A percentile compares a stretch with the other conserved stretches of the same genome.
These are phyloP conservation scores for Spergularia azorica DNA, from an alignment of 179 eudicot genomes.

Conservation along the genomic window DNA sequence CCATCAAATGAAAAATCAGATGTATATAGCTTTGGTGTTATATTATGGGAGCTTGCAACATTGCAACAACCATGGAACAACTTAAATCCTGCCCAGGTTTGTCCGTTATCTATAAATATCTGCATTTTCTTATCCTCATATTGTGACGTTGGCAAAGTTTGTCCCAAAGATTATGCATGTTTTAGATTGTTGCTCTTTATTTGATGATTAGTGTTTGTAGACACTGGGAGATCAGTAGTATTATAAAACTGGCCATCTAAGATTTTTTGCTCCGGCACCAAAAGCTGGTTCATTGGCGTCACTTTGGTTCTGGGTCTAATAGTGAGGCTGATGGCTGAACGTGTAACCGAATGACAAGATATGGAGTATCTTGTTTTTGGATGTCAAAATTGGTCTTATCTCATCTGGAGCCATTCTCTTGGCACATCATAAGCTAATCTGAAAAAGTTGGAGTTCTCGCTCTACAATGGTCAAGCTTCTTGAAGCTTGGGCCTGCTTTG, in stretches of 20 bases:
- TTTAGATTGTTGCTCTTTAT: neutral
- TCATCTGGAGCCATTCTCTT: neutral
- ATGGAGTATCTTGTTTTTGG: constrained; percentile 2
- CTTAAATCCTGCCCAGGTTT: constrained; percentile 91
- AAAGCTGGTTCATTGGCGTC: neutral
- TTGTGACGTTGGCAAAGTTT: neutral
- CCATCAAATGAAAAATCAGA: constrained; percentile 98
- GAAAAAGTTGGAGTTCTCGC: neutral
- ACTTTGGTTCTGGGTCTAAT: neutral
- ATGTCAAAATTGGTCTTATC: neutral
- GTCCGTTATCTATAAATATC: constrained; percentile 21
- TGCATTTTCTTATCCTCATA: constrained; percentile 6
- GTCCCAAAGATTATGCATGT: neutral
- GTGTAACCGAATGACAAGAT: neutral
- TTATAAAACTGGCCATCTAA: neutral
- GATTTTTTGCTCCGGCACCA: neutral
- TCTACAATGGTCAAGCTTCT: neutral
- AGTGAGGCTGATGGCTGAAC: neutral
- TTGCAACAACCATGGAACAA: constrained; percentile 90
- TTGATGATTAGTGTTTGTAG: neutral
- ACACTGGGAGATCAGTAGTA: neutral
- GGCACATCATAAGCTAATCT: neutral
- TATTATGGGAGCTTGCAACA: constrained; percentile 96
- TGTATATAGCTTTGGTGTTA: constrained; percentile 95
- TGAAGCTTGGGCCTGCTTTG: neutral